Base-by-base conservation (phyloP, 768 basidiomycete genomes). In the Favolaschia claudopus region DNA sequence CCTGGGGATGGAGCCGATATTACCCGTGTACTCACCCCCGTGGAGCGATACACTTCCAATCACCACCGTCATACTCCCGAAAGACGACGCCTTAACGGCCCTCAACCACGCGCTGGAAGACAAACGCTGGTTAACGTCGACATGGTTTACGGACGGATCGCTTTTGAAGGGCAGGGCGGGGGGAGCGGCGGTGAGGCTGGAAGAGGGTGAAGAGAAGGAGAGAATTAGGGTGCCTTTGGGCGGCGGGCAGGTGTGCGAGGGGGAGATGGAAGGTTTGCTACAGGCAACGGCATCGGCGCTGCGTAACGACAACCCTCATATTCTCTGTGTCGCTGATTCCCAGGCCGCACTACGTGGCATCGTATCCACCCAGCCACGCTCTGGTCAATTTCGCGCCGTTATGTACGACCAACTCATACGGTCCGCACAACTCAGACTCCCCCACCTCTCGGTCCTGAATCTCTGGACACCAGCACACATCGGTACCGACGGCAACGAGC, bases 391-490 rank as follows among this genome's bases (percentile, higher is more conserved):
- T 31, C 46, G 46, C 17, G 27, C 46, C 13, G 46, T 55, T 15
- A 19, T 12, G 5, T 55, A 55, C 44, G 44, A 55, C 34, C 29
- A 38, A 13, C 24, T 51, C 4, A 19, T 51, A 5, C 49, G 49
- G 9, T 6, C 12, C 6, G 54, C 54, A 14, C 34, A 36, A 4
- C 5, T 20, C 22, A 13, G 14, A 3, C 10, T n/a, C 44, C 54
- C 54, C 10, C 27, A 44, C 44, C 36, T 55, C 6, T 14, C 40
- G 13, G 37, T 55, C 28, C 24, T 44, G 2, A 55, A 55, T 20
- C 32, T 55, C 6, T 55, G 53, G 53, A 55, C 42, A 2, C 53
- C 53, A 14, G 42, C 53, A 7, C 53, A 55, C 28, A 32, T 52
- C 50, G 50, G 50, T 9, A 52, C 50, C 5, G 24, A 27, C 3